Evolutionary conservation across 2,329 filamentous ascomycete species (phyloP), one percentile per base, ranked within the genome.

Genomic region (Trichoderma koningiopsis): DNA sequence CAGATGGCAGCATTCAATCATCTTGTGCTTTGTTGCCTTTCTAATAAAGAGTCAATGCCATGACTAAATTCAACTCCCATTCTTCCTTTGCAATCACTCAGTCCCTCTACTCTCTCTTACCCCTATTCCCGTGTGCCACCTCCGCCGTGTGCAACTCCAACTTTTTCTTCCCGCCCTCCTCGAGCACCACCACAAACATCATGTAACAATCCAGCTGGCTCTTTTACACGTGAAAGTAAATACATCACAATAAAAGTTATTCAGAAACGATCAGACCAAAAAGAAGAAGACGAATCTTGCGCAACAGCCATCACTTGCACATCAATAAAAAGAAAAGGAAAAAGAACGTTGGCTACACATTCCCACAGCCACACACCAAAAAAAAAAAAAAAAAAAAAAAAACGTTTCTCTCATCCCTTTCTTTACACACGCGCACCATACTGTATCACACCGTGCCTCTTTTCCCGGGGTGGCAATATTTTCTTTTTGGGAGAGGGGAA

Each of bases 81-180:
- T 27, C 11, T 22, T 31, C 8, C 40, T 27, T 43, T 31, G 35
- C 22, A 40, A 40, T 19, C 61, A 53, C 19, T 22, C n/a, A 29
- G n/a, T 33, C 31, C 29, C 29, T 31, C 7, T 31, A 3, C 4
- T 31, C 47, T 24, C 31, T 64, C 33, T 43, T 29, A 43, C 40
- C 40, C 40, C 40, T 19, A 31, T 47, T 65, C 49, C 59, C 59
- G 33, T 58, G 67, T 69, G 49, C 52, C 37, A 69, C 67, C 49
- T 69, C 60, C 67, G 58, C 53, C 40, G 67, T 69, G 60, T 69
- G 60, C 53, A 58, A 69, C 67, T 58, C 43, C 3, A 49, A 27
- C 4, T 11, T 33, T 43, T 13, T 35, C 4, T 8, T 47, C 47
- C 37, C 40, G 7, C 49, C 27, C 16, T 19, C 62, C 35, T 31